Base-by-base conservation (phyloP, 2,329 filamentous ascomycete genomes). In the Aurifilum marmelostoma region DNA sequence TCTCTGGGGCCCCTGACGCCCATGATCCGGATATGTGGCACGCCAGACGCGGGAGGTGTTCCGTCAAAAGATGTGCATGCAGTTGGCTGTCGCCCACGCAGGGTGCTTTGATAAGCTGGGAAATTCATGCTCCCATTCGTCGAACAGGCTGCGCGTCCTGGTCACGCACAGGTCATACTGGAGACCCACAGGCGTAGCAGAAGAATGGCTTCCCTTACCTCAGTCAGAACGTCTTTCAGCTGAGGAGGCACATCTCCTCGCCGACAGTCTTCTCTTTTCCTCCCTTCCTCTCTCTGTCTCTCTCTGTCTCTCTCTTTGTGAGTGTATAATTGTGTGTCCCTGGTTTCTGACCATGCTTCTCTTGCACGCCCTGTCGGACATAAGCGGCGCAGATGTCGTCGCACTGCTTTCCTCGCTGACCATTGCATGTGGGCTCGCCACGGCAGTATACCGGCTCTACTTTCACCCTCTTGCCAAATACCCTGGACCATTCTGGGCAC, bases 401-500 rank as follows among this genome's bases (percentile, higher is more conserved):
- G 27, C 54, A 3, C 59, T 68, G 54, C 21, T 65, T 43, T n/a
- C 39, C 18, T 59, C 65, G 6, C 50, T 68, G 41, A 24, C 54
- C 3, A 58, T 64, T 18, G 67, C 34, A 9, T 50, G 67, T 14
- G 62, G 61, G n/a, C 41, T 68, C 54, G 67, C 54, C 18, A 68
- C 65, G 62, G 67, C 59, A 29, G 52, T 68, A 47, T 65, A 65
- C 50, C 62, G 67, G 14, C 62, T 68, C 41, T 64, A 61, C 65
- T 65, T 68, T 59, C 67, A 68, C n/a, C 67, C 67, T 32, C 62
- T 68, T 34, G 47, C 67, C 59, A 68, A 29, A 43, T 68, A 68
- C 67, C 67, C 67, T 41, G 67, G 67, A 24, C 67, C 67, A n/a
- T 66, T 68, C 37, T 68, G 67, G 67, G 67, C 67, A 37, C 62